A percentile compares a stretch with the other conserved stretches of the same genome.
These are phyloP conservation scores for Conringia planisiliqua DNA, from an alignment of 345 rosid genomes.

Conservation along the genomic window DNA sequence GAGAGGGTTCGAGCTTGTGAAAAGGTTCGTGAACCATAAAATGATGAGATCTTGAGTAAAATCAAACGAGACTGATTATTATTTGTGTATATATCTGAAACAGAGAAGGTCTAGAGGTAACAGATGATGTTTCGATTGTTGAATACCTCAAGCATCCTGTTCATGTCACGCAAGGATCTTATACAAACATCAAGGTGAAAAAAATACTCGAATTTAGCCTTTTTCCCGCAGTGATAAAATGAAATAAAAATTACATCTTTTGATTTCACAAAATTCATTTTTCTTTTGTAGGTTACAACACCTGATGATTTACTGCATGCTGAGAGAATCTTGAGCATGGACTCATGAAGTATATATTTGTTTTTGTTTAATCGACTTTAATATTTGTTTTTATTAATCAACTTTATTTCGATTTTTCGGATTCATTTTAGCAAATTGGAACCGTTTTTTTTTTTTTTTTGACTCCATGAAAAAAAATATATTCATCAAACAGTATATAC, in stretches of 20 bases:
- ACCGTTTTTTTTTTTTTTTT: not conserved
- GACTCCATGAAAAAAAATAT: not conserved
- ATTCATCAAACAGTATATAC: not conserved
- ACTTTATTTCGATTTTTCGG: not conserved
- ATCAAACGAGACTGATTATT: not conserved
- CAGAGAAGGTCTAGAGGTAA: slow-evolving; percentile 89
- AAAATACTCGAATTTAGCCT: not conserved
- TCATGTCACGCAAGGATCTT: slow-evolving; percentile 82
- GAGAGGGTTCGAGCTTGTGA: slow-evolving; percentile 83
- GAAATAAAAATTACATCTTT: not conserved
- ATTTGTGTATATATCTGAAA: not conserved
- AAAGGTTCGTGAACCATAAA: slow-evolving; percentile 47
- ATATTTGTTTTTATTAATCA: not conserved
- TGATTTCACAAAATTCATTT: not conserved
- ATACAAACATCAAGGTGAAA: slow-evolving; percentile 82
- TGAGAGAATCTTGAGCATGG: slow-evolving; percentile 64
- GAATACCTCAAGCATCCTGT: slow-evolving; percentile 93
- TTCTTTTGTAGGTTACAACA: slow-evolving; percentile 66
- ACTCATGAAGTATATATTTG: slow-evolving; percentile 2
- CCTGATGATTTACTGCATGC: slow-evolving; percentile 90
- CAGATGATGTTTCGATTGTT: slow-evolving; percentile 90
- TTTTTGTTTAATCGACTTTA: no score
- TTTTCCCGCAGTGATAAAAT: not conserved
- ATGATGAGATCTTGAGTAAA: not conserved
- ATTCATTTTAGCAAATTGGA: not conserved